Evolutionary conservation across 1,284 basidiomycete species (phyloP).

Genomic region (Phellinidium pouzarii): DNA sequence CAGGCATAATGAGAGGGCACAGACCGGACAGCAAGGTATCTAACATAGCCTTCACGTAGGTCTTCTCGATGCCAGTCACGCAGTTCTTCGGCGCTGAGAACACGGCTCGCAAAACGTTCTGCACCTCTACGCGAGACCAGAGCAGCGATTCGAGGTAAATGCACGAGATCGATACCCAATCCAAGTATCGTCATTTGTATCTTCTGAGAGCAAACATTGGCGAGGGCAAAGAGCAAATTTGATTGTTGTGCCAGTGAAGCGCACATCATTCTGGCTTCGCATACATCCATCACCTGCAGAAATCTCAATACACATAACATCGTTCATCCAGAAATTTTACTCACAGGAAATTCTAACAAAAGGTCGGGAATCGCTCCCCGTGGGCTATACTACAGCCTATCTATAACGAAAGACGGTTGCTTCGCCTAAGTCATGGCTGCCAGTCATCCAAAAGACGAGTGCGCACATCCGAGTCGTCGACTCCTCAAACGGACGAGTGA

Average conservation of each 20-base stretch:
- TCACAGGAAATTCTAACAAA: no score
- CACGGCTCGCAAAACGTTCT: constrained; percentile 47
- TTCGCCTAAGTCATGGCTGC: background rate
- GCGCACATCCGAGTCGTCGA: background rate
- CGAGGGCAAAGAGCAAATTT: background rate
- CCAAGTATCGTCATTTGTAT: constrained; percentile 56
- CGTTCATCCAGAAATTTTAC: no score
- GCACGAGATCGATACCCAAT: constrained; percentile 73
- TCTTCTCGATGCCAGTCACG: constrained; percentile 35
- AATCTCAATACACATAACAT: no score
- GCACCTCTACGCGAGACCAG: constrained; percentile 48
- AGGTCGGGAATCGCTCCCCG: no score
- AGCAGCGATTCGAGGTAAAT: constrained; percentile 56
- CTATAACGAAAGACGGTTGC: no score
- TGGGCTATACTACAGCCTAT: no score
- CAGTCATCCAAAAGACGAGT: background rate
- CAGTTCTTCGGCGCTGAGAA: constrained; percentile 55
- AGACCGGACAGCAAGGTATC: constrained; percentile 64
- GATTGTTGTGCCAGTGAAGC: no score
- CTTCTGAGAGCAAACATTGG: background rate
- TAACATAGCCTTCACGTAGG: constrained; percentile 24
- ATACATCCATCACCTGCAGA: background rate
- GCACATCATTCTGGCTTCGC: background rate
- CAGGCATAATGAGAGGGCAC: constrained; percentile 18
- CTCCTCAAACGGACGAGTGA: no score